Base-by-base conservation (phyloP, 768 basidiomycete species). In the Tricholoma bakamatsutake region DNA sequence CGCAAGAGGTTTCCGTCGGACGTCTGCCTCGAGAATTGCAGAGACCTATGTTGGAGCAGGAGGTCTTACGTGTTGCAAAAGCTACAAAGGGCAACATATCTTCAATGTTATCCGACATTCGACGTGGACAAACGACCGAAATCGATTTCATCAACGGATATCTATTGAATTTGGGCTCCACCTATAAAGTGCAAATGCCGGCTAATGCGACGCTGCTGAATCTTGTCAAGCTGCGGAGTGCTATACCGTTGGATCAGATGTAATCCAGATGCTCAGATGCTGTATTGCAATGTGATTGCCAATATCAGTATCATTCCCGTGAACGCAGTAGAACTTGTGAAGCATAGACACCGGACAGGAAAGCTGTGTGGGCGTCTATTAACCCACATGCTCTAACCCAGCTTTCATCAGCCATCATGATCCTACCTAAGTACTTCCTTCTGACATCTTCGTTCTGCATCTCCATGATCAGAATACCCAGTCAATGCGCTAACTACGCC, bases 111-210 rank as follows among this genome's bases (percentile, higher is more conserved):
- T 67, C 74, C 13, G 93, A 96, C 65, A 67, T 95, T 28, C 78
- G 77, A 59, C 69, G 70, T 31, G 85, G 85, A 42, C 72, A 73
- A 51, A 58, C 64, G 5, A 94, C 93, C 0, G 94, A 98, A 72
- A 79, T 98, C 21, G 81, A 87, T 15, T 90, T 74, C 62, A 75
- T 97, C 62, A 93, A 90, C 57, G 94, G 95, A 4, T 91, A 93
- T 67, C 68, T 98, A 49, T 65, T 84, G 28, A 70, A 73, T 7
- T 70, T 93, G 7, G 95, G 88, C 24, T 61, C 70, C 47, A 68
- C 74, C 37, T 79, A 86, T 61, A 71, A 73, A 5, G 72, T 93
- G 30, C 67, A 71, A 15, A 87, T 85, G 65, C 82, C 83, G 5
- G 74, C 78, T 24, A 88, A 76, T 54, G 66, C 75, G 1, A 71